Evolutionary conservation across 78 protist species (phyloP).

Genomic region (Anaeramoeba flamelloides): DNA sequence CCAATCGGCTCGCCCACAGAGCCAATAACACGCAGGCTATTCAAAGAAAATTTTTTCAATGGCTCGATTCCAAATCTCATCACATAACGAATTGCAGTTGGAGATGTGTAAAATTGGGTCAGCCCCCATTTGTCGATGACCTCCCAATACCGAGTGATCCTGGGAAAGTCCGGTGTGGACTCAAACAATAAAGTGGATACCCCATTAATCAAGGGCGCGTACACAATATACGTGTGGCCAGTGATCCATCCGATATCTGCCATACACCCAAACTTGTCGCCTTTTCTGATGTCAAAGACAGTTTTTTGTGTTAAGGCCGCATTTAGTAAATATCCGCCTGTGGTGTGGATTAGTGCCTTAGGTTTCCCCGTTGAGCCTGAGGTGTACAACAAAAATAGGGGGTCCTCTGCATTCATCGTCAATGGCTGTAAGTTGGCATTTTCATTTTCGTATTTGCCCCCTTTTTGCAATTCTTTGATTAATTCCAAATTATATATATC

Average conservation of each 20-base stretch:
- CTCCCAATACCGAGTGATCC: too few species aligned
- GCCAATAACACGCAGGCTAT: slow-evolving; percentile 13
- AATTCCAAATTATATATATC: too few species aligned
- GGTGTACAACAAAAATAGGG: neutral
- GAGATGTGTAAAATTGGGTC: too few species aligned
- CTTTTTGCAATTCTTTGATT: too few species aligned
- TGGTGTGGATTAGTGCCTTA: slow-evolving; percentile 32
- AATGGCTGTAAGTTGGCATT: too few species aligned
- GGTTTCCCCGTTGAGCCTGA: slow-evolving; percentile 39
- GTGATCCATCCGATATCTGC: slow-evolving; percentile 47
- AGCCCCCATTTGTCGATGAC: too few species aligned
- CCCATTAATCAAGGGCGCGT: slow-evolving; percentile 29
- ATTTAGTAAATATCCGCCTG: too few species aligned
- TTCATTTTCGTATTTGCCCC: too few species aligned
- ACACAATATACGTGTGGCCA: slow-evolving; percentile 25
- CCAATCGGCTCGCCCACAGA: slow-evolving; percentile 32
- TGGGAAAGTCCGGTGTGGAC: too few species aligned
- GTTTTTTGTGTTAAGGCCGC: slow-evolving; percentile 20
- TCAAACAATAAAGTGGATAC: slow-evolving; percentile 30
- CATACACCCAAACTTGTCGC: slow-evolving; percentile 33
- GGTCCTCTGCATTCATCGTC: neutral
- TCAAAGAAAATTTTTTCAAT: slow-evolving; percentile 12
- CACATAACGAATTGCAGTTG: slow-evolving; percentile 47
- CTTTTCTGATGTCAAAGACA: slow-evolving; percentile 22
- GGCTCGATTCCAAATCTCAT: slow-evolving; percentile 39